Percentiles rank a stretch among this genome's conserved stretches.
These are phyloP conservation scores for Talaromyces sp. DNA, from an alignment of 2,329 filamentous ascomycete genomes.

Conservation along the genomic window DNA sequence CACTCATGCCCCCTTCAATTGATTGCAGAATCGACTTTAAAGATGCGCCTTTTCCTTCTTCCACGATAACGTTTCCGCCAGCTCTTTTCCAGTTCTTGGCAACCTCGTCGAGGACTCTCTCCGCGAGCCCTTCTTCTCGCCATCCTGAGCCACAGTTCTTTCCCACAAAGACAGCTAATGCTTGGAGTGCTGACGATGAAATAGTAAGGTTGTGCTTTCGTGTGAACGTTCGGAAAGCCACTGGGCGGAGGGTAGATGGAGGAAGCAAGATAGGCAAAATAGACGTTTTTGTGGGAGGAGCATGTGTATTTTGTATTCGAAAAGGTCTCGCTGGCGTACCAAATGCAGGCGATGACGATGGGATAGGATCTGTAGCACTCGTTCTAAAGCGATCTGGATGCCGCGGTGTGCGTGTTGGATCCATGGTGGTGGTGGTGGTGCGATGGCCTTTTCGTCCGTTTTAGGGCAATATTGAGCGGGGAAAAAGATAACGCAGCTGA, in stretches of 20 bases:
- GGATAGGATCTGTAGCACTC: slow-evolving; percentile 61
- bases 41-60: slow-evolving; percentile 67
- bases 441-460: background rate
- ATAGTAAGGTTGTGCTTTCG: slow-evolving; percentile 96
- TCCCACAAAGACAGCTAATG: slow-evolving; percentile 85
- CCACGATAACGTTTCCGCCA: slow-evolving; percentile 87
- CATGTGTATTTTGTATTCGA: slow-evolving; percentile 42
- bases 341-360: slow-evolving; percentile 89
- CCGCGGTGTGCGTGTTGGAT: slow-evolving; percentile 24
- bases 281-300: slow-evolving; percentile 58
- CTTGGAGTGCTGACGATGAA: slow-evolving; percentile 80
- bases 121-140: slow-evolving; percentile 91
- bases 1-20: slow-evolving; percentile 84
- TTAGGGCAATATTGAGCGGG: background rate
- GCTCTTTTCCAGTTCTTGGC: slow-evolving; percentile 89
- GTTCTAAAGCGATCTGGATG: slow-evolving; percentile 28
- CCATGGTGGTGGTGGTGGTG: slow-evolving; percentile 18
- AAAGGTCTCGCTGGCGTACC: slow-evolving; percentile 82
- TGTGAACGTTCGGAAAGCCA: slow-evolving; percentile 94
- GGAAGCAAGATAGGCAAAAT: slow-evolving; percentile 90
- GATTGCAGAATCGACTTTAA: slow-evolving; percentile 81
- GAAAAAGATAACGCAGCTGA: background rate
- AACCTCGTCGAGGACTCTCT: slow-evolving; percentile 88
- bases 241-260: slow-evolving; percentile 79
- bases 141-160: slow-evolving; percentile 94